These are phyloP conservation scores for Aphanoascus verrucosus DNA, from an alignment of 2,329 filamentous ascomycete genomes.

Conservation along the genomic window DNA sequence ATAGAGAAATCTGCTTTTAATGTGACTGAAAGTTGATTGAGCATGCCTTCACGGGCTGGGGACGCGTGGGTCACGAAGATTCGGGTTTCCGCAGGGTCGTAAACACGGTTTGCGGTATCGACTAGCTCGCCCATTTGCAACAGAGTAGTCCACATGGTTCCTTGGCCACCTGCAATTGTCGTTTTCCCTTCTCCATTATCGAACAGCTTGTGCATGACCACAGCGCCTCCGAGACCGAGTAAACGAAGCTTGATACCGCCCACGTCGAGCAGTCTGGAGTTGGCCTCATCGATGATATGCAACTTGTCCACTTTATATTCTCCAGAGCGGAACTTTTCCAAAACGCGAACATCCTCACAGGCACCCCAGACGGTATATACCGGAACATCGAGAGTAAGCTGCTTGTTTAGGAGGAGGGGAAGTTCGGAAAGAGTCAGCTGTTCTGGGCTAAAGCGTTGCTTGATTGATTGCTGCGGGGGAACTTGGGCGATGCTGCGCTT, in stretches of 20 bases:
- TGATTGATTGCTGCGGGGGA: slow-evolving; percentile 60
- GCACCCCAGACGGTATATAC: slow-evolving; percentile 99
- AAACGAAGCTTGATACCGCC: slow-evolving; percentile 93
- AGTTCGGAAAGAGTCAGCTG: slow-evolving; percentile 90
- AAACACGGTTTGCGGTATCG: slow-evolving; percentile 94
- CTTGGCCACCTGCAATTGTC: slow-evolving; percentile 94
- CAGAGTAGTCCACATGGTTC: slow-evolving; percentile 98
- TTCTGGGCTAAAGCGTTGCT: slow-evolving; percentile 68
- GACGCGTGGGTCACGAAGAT: slow-evolving; percentile 96
- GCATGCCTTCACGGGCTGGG: slow-evolving; percentile 84
- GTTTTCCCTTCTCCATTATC: slow-evolving; percentile 97
- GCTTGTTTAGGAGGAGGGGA: slow-evolving; percentile 74
- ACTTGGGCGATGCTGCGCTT: slow-evolving; percentile 57
- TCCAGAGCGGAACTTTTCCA: slow-evolving; percentile 93
- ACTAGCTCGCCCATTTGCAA: slow-evolving; percentile 97
- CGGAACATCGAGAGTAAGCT: slow-evolving; percentile 83
- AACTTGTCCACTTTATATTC: slow-evolving; percentile 98
- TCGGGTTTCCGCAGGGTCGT: slow-evolving; percentile 94
- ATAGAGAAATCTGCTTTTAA: slow-evolving; percentile 98
- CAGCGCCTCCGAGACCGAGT: slow-evolving; percentile 83
- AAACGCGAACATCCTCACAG: slow-evolving; percentile 91
- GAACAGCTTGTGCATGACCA: slow-evolving; percentile 99
- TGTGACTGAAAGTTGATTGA: slow-evolving; percentile 95
- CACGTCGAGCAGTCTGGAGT: slow-evolving; percentile 86
- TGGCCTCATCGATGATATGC: slow-evolving; percentile 96